Conservation (phyloP, 1,284 basidiomycete species). For the Marasmius sp. region DNA sequence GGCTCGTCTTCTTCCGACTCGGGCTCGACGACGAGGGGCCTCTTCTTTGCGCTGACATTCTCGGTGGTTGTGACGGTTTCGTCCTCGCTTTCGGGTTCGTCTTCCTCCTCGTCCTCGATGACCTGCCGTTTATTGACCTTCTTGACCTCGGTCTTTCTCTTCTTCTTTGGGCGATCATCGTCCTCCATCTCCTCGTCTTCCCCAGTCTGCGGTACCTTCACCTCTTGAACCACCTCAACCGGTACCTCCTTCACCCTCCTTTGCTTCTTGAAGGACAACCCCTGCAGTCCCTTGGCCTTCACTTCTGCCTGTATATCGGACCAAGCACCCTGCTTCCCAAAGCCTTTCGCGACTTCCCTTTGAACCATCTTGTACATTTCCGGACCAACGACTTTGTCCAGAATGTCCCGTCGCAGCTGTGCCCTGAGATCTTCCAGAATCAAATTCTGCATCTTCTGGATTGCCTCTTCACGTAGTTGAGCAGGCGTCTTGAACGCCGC, state of each 20-base stretch:
- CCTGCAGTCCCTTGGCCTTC: conserved; percentile 54
- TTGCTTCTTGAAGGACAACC: conserved; percentile 68
- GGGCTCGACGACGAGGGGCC: conserved; percentile 38
- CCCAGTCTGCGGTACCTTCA: conserved; percentile 17
- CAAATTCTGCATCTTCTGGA: conserved; percentile 58
- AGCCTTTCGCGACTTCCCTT: conserved; percentile 16
- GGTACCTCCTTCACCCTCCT: conserved; percentile 36
- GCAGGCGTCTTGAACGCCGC: background rate
- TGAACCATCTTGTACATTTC: conserved; percentile 55
- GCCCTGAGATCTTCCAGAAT: conserved; percentile 63
- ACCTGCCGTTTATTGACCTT: conserved; percentile 26
- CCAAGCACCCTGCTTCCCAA: conserved; percentile 17
- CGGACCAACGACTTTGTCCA: conserved; percentile 59
- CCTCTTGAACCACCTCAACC: conserved; percentile 27
- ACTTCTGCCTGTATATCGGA: conserved; percentile 25
- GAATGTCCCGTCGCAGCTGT: conserved; percentile 69
- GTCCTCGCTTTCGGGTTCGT: conserved; percentile 37
- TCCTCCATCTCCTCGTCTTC: conserved; percentile 25
- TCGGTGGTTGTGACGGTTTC: conserved; percentile 28
- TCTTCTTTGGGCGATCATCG: conserved; percentile 33
- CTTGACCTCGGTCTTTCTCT: conserved; percentile 29
- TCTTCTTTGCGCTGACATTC: conserved; percentile 25
- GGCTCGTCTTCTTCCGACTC: conserved; percentile 49
- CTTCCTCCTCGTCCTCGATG: conserved; percentile 33
- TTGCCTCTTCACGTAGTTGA: conserved; percentile 54